Evolutionary conservation across 2,329 filamentous ascomycete species (phyloP), one percentile per base, ranked within the genome.

Genomic region (Exophiala aquamarina): DNA sequence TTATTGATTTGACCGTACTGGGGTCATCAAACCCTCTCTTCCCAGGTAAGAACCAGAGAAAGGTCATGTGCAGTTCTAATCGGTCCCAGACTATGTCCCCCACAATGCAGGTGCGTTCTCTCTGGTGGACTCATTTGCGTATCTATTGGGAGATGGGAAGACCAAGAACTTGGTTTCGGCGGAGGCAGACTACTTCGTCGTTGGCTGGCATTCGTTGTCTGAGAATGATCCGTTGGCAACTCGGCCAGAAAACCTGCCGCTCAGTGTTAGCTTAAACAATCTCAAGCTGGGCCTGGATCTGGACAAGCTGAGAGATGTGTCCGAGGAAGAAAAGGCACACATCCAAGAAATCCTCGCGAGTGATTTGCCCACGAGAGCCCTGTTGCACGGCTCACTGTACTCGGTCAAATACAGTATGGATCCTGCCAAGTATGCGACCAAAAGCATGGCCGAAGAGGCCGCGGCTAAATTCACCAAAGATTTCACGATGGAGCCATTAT

Each of bases 101-200:
- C 71, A 74, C 50, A 66, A 67, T 52, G 35, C 57, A 5, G 72
- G 72, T 44, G 70, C 73, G 7, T 72, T 74, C 42, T 64, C 59
- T 40, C 65, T 69, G 5, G 15, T 71, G 3, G 71, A 74, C 50
- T 66, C 64, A 20, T 69, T 74, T 14, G 39, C 57, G 5, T 71
- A 69, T 43, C 37, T 14, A 0, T 40, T 55, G 6, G 41, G 45
- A 4, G 34, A 45, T 0, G n/a, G n/a, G n/a, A 23, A 60, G 2
- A 34, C 39, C 0, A 33, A 59, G 10, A 61, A 63, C 33, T 52
- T 69, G 0, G 17, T 49, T 2, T 8, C 44, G 0, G 70, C 65
- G 11, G 58, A 49, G 0, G 65, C 64, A 0, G 63, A 57, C 50
- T 74, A 73, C 50, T 69, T 67, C 49, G 54, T 73, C 0, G 10